phyloP scores from a whole-genome alignment of 2,329 filamentous ascomycete genomes.

The Ambrosiella xylebori region DNA sequence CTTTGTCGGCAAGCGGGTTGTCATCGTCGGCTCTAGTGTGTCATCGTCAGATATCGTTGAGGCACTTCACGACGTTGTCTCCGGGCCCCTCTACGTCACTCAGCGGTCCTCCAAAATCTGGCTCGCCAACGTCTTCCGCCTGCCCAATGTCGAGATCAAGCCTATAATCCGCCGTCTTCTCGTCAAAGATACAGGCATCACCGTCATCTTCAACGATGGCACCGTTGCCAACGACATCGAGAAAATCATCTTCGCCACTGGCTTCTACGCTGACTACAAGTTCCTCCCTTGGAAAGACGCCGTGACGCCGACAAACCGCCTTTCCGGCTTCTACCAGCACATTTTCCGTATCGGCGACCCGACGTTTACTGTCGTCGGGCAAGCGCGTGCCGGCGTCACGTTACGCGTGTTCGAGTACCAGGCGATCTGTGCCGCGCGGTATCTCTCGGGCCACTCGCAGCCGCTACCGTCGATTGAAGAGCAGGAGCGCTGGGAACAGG shows the following conservation, averaged over 20 bases:
- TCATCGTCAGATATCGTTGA: slow-evolving; percentile 40
- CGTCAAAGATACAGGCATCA: slow-evolving; percentile 18
- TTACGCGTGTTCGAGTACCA: slow-evolving; percentile 25
- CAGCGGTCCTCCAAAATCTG: slow-evolving; percentile 2
- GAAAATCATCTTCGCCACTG: slow-evolving; percentile 41
- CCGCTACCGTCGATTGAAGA: slow-evolving; percentile 17
- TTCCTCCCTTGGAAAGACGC: slow-evolving; percentile 24
- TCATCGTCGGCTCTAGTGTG: slow-evolving; percentile 40
- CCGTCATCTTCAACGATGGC: slow-evolving; percentile 34
- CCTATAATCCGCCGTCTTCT: neutral
- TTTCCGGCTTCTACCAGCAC: slow-evolving; percentile 23
- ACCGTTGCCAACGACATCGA: slow-evolving; percentile 32
- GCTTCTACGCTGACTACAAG: slow-evolving; percentile 39
- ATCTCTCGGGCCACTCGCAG: slow-evolving; percentile 19
- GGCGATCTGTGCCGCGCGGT: slow-evolving; percentile 22
- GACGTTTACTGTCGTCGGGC: slow-evolving; percentile 20
- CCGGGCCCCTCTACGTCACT: neutral
- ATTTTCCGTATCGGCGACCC: slow-evolving; percentile 22
- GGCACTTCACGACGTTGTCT: slow-evolving; percentile 23
- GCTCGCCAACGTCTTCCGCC: slow-evolving; percentile 2
- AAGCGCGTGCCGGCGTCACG: slow-evolving; percentile 22
- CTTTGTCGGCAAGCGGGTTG: slow-evolving; percentile 23
- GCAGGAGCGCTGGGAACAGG: slow-evolving; percentile 20
- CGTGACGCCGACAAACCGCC: slow-evolving; percentile 12
- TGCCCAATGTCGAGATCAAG: neutral